These are phyloP conservation scores for Eimeria maxima DNA, from an alignment of 169 alveolate genomes.

Conservation along the genomic window DNA sequence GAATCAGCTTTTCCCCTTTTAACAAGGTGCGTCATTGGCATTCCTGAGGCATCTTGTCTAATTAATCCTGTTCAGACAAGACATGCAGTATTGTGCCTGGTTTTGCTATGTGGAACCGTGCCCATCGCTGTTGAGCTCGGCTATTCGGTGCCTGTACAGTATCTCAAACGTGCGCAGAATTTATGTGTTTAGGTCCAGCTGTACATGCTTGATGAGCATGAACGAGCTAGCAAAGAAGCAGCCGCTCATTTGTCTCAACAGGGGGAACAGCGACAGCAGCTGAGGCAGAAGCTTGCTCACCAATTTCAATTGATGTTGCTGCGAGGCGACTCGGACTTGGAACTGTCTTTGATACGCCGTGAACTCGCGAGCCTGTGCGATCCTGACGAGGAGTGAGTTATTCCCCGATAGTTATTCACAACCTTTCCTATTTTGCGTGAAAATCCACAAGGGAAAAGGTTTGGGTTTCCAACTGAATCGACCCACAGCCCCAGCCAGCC, in stretches of 20 bases:
- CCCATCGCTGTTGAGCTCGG: neutral
- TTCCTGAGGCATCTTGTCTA: neutral
- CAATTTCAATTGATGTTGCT: slow-evolving; percentile 69
- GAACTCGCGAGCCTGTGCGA: slow-evolving; percentile 60
- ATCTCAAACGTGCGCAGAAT: neutral
- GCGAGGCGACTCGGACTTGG: slow-evolving; percentile 78
- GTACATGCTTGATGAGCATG: slow-evolving; percentile 73
- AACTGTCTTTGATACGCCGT: slow-evolving; percentile 66
- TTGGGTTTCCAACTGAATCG: neutral
- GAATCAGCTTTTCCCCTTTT: slow-evolving; percentile 74
- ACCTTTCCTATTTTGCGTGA: neutral
- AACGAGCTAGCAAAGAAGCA: slow-evolving; percentile 76
- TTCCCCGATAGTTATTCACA: neutral
- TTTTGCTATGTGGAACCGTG: neutral
- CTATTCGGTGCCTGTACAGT: neutral
- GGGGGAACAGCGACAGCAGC: slow-evolving; percentile 76
- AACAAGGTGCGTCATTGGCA: slow-evolving; percentile 58
- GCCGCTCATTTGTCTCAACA: slow-evolving; percentile 73
- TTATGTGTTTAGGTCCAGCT: slow-evolving; percentile 53
- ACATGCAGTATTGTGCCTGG: neutral
- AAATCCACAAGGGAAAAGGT: no score
- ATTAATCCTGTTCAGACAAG: neutral
- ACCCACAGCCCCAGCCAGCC: neutral
- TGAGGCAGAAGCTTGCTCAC: slow-evolving; percentile 73
- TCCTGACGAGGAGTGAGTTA: slow-evolving; percentile 69